Conservation (phyloP, 2,329 filamentous ascomycete species). For the Colletotrichum tofieldiae region DNA sequence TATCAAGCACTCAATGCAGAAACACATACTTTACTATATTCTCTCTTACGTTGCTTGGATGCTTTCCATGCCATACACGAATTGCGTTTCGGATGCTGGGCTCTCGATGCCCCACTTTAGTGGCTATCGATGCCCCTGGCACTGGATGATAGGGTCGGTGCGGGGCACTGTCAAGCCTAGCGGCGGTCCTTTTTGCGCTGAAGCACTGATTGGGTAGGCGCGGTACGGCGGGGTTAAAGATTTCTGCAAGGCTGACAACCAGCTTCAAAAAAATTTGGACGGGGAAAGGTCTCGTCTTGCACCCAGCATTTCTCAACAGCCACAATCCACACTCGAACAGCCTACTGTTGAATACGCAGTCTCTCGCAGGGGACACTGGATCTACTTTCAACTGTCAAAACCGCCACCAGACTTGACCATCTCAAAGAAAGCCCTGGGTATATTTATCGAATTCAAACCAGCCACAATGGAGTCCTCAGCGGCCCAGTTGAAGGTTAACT, state of each 20-base stretch:
- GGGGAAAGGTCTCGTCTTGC: neutral
- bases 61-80: no score
- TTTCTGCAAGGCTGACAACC: slow-evolving; percentile 44
- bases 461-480: slow-evolving; percentile 57
- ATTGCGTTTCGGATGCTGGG: neutral
- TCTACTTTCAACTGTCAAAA: neutral
- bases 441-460: slow-evolving; percentile 15
- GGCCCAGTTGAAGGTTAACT: slow-evolving; percentile 77
- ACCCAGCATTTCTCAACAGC: slow-evolving; percentile 12
- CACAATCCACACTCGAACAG: slow-evolving; percentile 3
- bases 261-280: slow-evolving; percentile 42
- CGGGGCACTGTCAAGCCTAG: slow-evolving; percentile 37
- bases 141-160: slow-evolving; percentile 12
- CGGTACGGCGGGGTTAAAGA: slow-evolving; percentile 31
- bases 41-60: neutral
- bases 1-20: neutral
- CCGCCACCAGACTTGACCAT: neutral
- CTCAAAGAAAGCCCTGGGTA: neutral
- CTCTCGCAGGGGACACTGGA: neutral
- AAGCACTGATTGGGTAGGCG: slow-evolving; percentile 26
- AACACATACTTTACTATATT: neutral
- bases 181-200: slow-evolving; percentile 34
- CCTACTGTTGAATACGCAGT: neutral
- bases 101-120: slow-evolving; percentile 2
- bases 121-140: slow-evolving; percentile 12